Evolutionary conservation across 148 eudicot species (phyloP).

Genomic region (Salicornia ramosissima): DNA sequence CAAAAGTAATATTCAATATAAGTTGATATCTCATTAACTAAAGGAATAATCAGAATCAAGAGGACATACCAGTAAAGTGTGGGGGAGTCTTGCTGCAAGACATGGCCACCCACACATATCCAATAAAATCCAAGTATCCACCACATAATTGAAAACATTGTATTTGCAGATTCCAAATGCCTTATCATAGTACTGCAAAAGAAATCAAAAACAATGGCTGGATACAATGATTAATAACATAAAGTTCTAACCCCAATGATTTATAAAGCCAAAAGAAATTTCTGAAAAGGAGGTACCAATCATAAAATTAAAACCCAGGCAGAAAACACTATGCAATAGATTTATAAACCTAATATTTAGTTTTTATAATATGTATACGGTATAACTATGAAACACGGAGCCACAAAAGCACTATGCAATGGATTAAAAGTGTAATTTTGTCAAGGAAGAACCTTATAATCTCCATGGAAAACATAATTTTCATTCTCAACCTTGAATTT

Average conservation of each 20-base stretch:
- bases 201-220: constrained; percentile 9
- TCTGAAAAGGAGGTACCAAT: not conserved
- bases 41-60: not conserved
- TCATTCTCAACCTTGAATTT: too few relatives aligned
- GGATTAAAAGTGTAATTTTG: too few relatives aligned
- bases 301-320: not conserved
- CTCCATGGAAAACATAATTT: too few relatives aligned
- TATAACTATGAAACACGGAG: too few relatives aligned
- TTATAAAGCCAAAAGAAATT: not conserved
- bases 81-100: constrained; percentile 50
- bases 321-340: not conserved
- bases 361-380: not conserved
- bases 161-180: constrained; percentile 71
- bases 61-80: constrained; percentile 57
- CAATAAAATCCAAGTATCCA: constrained; percentile 76
- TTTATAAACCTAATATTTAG: not conserved
- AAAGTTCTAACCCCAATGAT: not conserved
- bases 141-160: constrained; percentile 75
- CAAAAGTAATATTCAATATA: not conserved
- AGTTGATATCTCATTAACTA: constrained; percentile 2
- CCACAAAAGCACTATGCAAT: too few relatives aligned
- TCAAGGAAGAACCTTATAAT: too few relatives aligned
- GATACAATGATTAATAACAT: not conserved
- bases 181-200: constrained; percentile 41
- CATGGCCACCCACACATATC: constrained; percentile 56